Conservation (phyloP, 169 alveolate species). For the Plasmodium adleri region DNA sequence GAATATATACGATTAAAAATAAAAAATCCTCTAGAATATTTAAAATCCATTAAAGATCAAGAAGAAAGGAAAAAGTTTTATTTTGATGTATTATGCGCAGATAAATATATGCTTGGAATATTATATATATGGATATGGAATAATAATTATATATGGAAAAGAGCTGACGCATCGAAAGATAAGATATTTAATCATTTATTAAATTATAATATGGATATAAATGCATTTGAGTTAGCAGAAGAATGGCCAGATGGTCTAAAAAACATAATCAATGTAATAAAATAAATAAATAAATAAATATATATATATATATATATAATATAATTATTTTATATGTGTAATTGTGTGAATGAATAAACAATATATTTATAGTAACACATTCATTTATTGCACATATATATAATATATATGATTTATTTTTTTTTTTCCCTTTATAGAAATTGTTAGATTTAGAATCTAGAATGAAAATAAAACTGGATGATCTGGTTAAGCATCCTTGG, state of each 20-base stretch:
- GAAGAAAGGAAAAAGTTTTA: conserved; percentile 78
- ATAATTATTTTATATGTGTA: neutral
- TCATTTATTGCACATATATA: neutral
- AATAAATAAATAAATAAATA: neutral
- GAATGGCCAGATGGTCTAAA: conserved; percentile 48
- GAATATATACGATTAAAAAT: conserved; percentile 50
- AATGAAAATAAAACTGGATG: conserved; percentile 41
- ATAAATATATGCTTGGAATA: conserved; percentile 64
- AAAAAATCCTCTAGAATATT: conserved; percentile 26
- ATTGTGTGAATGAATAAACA: no score
- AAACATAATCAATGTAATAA: conserved; percentile 26
- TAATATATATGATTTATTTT: neutral
- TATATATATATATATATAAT: neutral
- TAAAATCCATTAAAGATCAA: conserved; percentile 22
- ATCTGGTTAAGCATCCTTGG: conserved; percentile 50
- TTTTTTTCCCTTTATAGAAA: conserved; percentile 4
- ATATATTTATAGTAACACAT: neutral
- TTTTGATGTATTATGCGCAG: conserved; percentile 85
- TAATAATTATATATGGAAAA: conserved; percentile 85
- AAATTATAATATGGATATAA: conserved; percentile 34
- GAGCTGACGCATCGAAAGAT: conserved; percentile 84
- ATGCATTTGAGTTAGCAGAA: conserved; percentile 22
- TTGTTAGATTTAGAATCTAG: conserved; percentile 24
- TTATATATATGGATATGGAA: conserved; percentile 87
- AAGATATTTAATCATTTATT: conserved; percentile 48